Base-by-base conservation (phyloP, 805 yeast species). In the Candida incommunis region DNA sequence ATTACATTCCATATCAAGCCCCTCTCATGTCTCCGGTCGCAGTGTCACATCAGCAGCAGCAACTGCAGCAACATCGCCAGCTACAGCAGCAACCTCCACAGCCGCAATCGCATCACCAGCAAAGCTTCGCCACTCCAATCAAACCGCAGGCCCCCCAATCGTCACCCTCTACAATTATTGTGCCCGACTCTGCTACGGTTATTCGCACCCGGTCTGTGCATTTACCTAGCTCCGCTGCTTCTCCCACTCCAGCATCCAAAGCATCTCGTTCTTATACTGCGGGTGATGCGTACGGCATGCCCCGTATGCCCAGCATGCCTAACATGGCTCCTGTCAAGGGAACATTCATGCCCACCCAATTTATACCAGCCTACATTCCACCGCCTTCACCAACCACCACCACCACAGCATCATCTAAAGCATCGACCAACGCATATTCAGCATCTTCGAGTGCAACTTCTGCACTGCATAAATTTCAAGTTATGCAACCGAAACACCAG, bases 101-200 rank as follows among this genome's bases (percentile, higher is more conserved):
- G n/a, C n/a, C n/a, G n/a, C n/a, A n/a, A 13, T 13, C 13, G 27
- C 27, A 25, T 25, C 27, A 9, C 27, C 27, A 9, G 27, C 27
- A 25, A 25, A n/a, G n/a, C n/a, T 25, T 31, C n/a, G 37, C 37
- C 9, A 31, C 37, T n/a, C 37, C 37, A 11, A 31, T 31, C 20
- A 31, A 31, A n/a, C 37, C 37, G 37, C 37, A 31, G 37, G 37
- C 9, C 18, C 37, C 37, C 18, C 37, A 31, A 18, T 31, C 37
- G 18, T 31, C 37, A 5, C 37, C 37, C 7, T 31, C 37, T 18
- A 31, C 37, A 11, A 31, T 31, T 4, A 16, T 16, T 18, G 37
- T 31, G 18, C 37, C 37, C 7, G 37, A 31, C 18, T 31, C 37
- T 4, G 37, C 37, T 7, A 31, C 37, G 4, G 37, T 31, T 16